A percentile compares a stretch with the other conserved stretches of the same genome.
Evolutionary conservation across 768 basidiomycete genomes (phyloP).

Genomic region (Dictyophora rubrovolvata): DNA sequence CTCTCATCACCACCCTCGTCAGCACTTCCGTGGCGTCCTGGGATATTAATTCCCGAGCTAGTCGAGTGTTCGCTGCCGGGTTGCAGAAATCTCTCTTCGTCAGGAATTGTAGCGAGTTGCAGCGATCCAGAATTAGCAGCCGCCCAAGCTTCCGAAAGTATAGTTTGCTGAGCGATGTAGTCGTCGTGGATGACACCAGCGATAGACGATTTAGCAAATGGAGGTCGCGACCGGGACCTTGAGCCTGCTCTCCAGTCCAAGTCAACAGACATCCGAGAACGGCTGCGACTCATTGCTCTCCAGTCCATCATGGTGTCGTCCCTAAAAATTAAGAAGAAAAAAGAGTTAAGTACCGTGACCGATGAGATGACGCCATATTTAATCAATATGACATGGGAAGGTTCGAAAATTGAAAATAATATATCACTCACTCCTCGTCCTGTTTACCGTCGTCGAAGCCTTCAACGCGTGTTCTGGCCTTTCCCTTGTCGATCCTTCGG

Average conservation of each 20-base stretch:
- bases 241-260: slow-evolving; percentile 71
- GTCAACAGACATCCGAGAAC: slow-evolving; percentile 59
- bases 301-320: slow-evolving; percentile 73
- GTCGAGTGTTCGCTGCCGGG: slow-evolving; percentile 1
- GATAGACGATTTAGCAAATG: not conserved
- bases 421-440: slow-evolving; percentile 57
- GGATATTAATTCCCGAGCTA: not conserved
- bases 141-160: slow-evolving; percentile 6
- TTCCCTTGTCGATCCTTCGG: slow-evolving; percentile 71
- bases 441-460: slow-evolving; percentile 71
- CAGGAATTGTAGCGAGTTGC: not conserved
- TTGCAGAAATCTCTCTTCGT: not conserved
- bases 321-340: slow-evolving; percentile 24
- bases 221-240: not conserved
- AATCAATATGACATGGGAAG: slow-evolving; percentile 12
- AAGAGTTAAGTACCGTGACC: slow-evolving; percentile 15
- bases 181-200: not conserved
- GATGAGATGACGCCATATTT: slow-evolving; percentile 10
- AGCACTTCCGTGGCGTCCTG: not conserved
- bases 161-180: slow-evolving; percentile 8
- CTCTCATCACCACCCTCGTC: not conserved
- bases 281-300: slow-evolving; percentile 83
- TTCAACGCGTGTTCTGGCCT: slow-evolving; percentile 63
- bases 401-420: slow-evolving; percentile 14
- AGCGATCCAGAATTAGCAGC: slow-evolving; percentile 19